phyloP scores from a whole-genome alignment of 176 grass and related monocot species.

The Leersia perrieri region DNA sequence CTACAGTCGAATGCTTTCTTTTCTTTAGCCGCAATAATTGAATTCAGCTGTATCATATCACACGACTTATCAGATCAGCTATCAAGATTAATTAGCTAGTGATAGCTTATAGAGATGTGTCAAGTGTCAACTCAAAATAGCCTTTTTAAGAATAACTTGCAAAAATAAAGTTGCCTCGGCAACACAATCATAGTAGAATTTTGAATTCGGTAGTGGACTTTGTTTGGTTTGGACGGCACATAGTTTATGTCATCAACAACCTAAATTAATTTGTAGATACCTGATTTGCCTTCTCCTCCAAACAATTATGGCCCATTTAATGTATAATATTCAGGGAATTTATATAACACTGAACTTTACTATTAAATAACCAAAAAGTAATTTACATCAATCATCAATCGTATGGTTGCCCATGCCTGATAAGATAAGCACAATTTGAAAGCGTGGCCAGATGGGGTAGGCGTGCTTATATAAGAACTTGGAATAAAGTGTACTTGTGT shows the following conservation, averaged over 20 bases:
- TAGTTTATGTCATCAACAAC: background rate
- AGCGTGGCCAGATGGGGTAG: too few species aligned
- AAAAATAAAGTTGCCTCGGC: background rate
- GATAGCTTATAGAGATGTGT: constrained; percentile 21
- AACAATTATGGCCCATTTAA: background rate
- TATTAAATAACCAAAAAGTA: background rate
- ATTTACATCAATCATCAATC: background rate
- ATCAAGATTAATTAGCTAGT: background rate
- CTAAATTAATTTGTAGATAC: background rate
- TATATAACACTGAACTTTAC: background rate
- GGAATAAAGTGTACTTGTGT: background rate
- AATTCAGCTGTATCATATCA: background rate
- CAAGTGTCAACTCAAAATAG: constrained; percentile 23
- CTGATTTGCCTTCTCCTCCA: background rate
- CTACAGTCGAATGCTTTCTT: background rate
- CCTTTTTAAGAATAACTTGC: background rate
- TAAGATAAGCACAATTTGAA: background rate
- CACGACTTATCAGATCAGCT: constrained; percentile 16
- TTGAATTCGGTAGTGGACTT: background rate
- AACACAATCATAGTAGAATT: background rate
- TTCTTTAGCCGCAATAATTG: background rate
- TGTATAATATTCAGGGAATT: background rate
- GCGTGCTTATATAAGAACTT: constrained; percentile 8
- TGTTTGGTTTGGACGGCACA: background rate
- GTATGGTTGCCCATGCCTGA: background rate